phyloP scores from a whole-genome alignment of 495 filamentous ascomycete genomes.

The Penicillium simplicissimum region DNA sequence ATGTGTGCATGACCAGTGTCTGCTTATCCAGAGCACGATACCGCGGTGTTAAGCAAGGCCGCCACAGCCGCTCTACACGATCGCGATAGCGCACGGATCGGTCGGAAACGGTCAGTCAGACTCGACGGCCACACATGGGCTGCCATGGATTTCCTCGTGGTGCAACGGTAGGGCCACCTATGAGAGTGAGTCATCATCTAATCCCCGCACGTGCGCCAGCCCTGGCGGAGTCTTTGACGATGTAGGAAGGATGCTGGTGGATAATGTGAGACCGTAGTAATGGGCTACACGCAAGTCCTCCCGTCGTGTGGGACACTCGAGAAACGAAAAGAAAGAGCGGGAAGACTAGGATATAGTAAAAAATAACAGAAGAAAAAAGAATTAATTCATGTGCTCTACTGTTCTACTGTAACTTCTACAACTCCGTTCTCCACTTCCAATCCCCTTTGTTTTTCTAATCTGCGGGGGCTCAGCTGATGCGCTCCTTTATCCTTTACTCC shows the following conservation, averaged over 20 bases:
- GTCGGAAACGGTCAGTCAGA: slow-evolving; percentile 13
- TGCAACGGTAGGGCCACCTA: slow-evolving; percentile 5
- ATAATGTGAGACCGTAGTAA: not conserved
- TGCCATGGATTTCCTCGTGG: not conserved
- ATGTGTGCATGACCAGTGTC: not conserved
- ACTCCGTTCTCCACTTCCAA: not conserved
- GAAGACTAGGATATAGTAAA: not conserved
- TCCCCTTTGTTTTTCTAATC: slow-evolving; percentile 12
- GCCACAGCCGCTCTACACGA: slow-evolving; percentile 24
- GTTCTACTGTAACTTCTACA: no score
- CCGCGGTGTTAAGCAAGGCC: slow-evolving; percentile 13
- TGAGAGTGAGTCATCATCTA: not conserved
- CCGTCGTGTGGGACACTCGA: slow-evolving; percentile 13
- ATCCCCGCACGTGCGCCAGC: not conserved
- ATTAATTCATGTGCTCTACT: not conserved
- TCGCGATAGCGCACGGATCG: slow-evolving; percentile 21
- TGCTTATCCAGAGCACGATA: slow-evolving; percentile 9
- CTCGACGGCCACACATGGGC: not conserved
- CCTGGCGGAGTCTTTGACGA: not conserved
- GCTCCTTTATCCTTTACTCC: slow-evolving; percentile 1
- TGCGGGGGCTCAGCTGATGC: slow-evolving; percentile 19
- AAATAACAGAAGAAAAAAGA: not conserved
- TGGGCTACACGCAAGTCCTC: not conserved
- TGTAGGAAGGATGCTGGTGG: not conserved
- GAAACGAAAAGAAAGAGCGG: slow-evolving; percentile 8